Evolutionary conservation across 805 yeast species (phyloP).

Genomic region (Pichia scutulata): DNA sequence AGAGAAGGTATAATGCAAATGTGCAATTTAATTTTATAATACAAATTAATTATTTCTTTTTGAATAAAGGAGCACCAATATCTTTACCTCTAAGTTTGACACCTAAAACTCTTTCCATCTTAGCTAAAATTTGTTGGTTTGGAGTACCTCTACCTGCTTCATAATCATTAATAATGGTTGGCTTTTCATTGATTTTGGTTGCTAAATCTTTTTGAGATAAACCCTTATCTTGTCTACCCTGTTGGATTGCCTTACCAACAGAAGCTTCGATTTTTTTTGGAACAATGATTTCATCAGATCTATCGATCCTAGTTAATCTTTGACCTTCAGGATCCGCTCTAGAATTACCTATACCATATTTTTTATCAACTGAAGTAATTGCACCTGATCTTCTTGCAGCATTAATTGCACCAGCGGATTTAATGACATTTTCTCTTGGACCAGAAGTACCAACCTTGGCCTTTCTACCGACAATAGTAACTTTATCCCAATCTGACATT

Average conservation of each 20-base stretch:
- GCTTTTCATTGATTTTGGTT: slow-evolving; percentile 91
- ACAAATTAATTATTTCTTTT: slow-evolving; percentile 35
- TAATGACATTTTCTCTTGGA: slow-evolving; percentile 79
- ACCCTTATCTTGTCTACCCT: slow-evolving; percentile 81
- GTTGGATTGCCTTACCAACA: slow-evolving; percentile 83
- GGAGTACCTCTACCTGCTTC: slow-evolving; percentile 97
- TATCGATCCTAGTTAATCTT: slow-evolving; percentile 85
- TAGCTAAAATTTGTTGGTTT: slow-evolving; percentile 87
- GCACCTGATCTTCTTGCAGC: slow-evolving; percentile 92
- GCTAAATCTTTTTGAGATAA: slow-evolving; percentile 95
- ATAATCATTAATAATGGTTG: slow-evolving; percentile 89
- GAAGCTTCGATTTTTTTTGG: slow-evolving; percentile 77
- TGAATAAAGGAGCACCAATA: slow-evolving; percentile 81
- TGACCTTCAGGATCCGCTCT: slow-evolving; percentile 83
- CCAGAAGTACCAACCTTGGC: slow-evolving; percentile 81
- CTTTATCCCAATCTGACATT: slow-evolving; percentile 82
- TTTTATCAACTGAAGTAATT: slow-evolving; percentile 88
- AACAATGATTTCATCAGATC: slow-evolving; percentile 87
- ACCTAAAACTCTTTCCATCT: slow-evolving; percentile 90
- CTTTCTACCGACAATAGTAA: slow-evolving; percentile 80
- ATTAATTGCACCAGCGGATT: slow-evolving; percentile 68
- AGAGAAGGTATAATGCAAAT: neutral
- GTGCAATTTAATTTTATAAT: neutral
- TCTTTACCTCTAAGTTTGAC: slow-evolving; percentile 93
- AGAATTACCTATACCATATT: slow-evolving; percentile 63